Conservation (phyloP, 345 rosid genomes). For the Sonneratia caseolaris region DNA sequence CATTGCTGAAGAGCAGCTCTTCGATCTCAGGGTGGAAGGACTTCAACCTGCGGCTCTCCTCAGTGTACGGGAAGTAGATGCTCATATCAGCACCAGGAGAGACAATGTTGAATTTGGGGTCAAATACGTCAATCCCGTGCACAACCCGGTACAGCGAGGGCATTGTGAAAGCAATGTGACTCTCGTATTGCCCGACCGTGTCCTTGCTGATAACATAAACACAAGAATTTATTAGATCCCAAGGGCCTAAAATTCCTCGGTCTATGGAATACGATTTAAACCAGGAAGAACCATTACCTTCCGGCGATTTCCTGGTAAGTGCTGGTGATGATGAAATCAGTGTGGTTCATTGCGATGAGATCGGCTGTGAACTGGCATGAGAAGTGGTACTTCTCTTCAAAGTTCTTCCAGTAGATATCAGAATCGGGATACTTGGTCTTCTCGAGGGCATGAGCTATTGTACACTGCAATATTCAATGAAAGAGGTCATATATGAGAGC, state of each 20-base stretch:
- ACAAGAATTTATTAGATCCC: background rate
- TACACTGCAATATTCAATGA: slow-evolving; percentile 41
- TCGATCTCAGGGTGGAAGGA: slow-evolving; percentile 59
- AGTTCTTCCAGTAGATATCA: slow-evolving; percentile 86
- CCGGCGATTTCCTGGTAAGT: slow-evolving; percentile 98
- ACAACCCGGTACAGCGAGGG: slow-evolving; percentile 74
- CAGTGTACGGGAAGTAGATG: slow-evolving; percentile 66
- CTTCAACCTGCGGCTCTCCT: slow-evolving; percentile 42
- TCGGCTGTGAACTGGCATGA: slow-evolving; percentile 95
- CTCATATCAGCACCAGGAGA: slow-evolving; percentile 76
- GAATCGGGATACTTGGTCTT: slow-evolving; percentile 95
- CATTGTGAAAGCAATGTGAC: slow-evolving; percentile 76
- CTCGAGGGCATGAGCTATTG: slow-evolving; percentile 94
- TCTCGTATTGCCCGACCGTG: slow-evolving; percentile 76
- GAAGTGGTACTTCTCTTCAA: slow-evolving; percentile 90
- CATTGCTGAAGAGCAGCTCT: slow-evolving; percentile 61
- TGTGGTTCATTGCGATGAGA: slow-evolving; percentile 88
- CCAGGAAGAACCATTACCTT: slow-evolving; percentile 32
- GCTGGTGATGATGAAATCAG: slow-evolving; percentile 97
- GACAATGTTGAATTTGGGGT: slow-evolving; percentile 85
- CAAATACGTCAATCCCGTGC: slow-evolving; percentile 67
- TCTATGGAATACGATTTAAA: background rate
- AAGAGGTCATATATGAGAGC: background rate
- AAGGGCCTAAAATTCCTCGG: background rate
- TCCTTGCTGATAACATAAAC: slow-evolving; percentile 43